These are phyloP conservation scores for Exobasidium cylindrosporum DNA, from an alignment of 1,284 basidiomycete species.

Conservation along the genomic window DNA sequence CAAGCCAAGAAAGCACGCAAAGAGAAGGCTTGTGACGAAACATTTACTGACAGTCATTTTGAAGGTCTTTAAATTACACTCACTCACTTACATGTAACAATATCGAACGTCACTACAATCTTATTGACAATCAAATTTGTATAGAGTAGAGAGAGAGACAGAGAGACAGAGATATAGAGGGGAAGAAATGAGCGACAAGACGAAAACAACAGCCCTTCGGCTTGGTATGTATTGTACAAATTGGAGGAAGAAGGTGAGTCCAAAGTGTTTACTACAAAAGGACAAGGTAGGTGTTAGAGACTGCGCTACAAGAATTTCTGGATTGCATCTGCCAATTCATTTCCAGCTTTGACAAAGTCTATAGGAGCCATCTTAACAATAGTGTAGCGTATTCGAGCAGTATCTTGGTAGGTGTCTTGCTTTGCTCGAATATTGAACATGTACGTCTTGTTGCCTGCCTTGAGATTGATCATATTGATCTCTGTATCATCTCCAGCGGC, in stretches of 20 bases:
- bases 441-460: slow-evolving; percentile 69
- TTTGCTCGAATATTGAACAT: slow-evolving; percentile 85
- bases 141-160: too few relatives aligned
- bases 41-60: not conserved
- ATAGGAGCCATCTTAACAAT: slow-evolving; percentile 35
- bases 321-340: slow-evolving; percentile 46
- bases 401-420: slow-evolving; percentile 53
- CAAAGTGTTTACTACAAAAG: not conserved
- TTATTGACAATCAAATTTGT: not conserved
- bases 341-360: slow-evolving; percentile 45
- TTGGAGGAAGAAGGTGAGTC: too few relatives aligned
- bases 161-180: too few relatives aligned
- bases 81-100: not conserved
- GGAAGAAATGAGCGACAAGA: too few relatives aligned
- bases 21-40: slow-evolving; percentile 3
- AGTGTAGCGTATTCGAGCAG: slow-evolving; percentile 12
- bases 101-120: not conserved
- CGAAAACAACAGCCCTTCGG: too few relatives aligned
- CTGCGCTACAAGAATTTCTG: slow-evolving; percentile 17
- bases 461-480: slow-evolving; percentile 66
- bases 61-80: not conserved
- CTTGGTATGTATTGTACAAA: too few relatives aligned
- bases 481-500: slow-evolving; percentile 65
- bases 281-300: not conserved
- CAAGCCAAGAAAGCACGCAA: slow-evolving; percentile 22